Evolutionary conservation across 306 rosid genomes (phyloP).

Genomic region (Vigna hirtella): DNA sequence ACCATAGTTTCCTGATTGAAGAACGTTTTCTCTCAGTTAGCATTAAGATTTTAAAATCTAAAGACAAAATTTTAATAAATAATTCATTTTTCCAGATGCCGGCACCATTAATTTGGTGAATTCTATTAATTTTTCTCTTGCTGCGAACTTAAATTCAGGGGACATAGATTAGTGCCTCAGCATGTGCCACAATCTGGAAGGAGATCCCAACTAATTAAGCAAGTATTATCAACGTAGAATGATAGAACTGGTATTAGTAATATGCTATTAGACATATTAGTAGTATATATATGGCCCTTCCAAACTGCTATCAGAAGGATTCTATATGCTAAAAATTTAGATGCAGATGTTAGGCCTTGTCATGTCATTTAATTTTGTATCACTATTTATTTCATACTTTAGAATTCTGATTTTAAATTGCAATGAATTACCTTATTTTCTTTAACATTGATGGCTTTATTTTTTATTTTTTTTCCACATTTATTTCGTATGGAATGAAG

Average conservation of each 20-base stretch:
- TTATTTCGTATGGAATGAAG: not conserved
- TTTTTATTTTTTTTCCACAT: not conserved
- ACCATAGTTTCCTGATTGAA: not conserved
- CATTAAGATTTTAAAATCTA: slow-evolving; percentile 24
- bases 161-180: not conserved
- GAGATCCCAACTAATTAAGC: slow-evolving; percentile 2
- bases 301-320: not conserved
- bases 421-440: not conserved
- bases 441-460: not conserved
- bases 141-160: not conserved
- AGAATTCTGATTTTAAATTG: not conserved
- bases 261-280: not conserved
- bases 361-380: not conserved
- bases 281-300: not conserved
- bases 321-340: not conserved
- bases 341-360: not conserved
- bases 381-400: not conserved
- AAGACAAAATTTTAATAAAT: not conserved
- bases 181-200: not conserved
- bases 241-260: not conserved
- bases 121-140: not conserved
- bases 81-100: slow-evolving; percentile 8
- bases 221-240: not conserved
- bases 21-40: slow-evolving; percentile 30
- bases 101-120: not conserved